Evolutionary conservation across 495 filamentous ascomycete species (phyloP), one percentile per base, ranked within the genome.

Genomic region (Penicillium arizonense): DNA sequence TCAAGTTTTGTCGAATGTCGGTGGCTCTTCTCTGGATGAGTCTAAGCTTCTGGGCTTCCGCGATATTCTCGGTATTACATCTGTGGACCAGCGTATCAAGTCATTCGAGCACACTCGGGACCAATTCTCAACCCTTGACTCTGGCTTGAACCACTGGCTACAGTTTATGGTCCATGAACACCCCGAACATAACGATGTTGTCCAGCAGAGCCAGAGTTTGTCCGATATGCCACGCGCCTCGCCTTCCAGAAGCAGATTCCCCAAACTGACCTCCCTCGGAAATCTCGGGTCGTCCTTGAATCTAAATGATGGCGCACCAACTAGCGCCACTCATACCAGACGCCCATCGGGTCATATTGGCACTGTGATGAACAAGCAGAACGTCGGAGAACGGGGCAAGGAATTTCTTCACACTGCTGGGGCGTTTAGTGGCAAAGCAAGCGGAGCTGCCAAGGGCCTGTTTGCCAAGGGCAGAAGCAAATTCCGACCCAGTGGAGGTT

Each of bases 391-490:
- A 16, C 89, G 88, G 72, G 85, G 91, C 58, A 96, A 96, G 65
- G 90, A 94, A 47, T 69, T 96, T 4, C 74, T 96, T 52, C 88
- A 93, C 57, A 84, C 83, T 3, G 91, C 91, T 34, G 88, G 88
- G 7, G 71, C 82, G 3, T 73, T 88, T 52, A 83, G 87, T 55
- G 86, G 86, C 16, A 87, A 86, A 62, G 86, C 82, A 20, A 80
- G 79, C 24, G 87, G 87, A 59, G 87, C 89, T 20, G 89, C 91
- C 11, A 95, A 94, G 72, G 91, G 90, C 28, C 65, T 96, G 45
- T 86, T 96, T 67, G 87, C 85, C 52, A 94, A 93, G 64, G 90
- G 91, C 34, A 88, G 85, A 69, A 94, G 80, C 69, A 91, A 88
- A 67, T 82, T 94, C 63, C 82, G 83, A 55, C 77, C 77, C 23